A percentile compares a stretch with the other conserved stretches of the same genome.
These are phyloP conservation scores for Talaromyces verruculosus DNA, from an alignment of 2,329 filamentous ascomycete species.

Conservation along the genomic window DNA sequence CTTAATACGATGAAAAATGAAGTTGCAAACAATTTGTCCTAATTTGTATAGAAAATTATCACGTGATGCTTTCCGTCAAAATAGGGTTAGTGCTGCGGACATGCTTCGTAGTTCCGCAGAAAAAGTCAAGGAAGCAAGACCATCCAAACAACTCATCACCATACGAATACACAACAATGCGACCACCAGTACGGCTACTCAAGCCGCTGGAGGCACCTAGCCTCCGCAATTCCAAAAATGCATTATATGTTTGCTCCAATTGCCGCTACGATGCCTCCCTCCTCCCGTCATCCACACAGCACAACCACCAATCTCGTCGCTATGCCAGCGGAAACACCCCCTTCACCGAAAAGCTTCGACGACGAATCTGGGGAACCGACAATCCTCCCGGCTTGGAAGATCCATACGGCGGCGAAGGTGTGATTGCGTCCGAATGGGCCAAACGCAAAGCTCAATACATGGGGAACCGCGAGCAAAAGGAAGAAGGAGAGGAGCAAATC, in stretches of 20 bases:
- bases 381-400: conserved; percentile 51
- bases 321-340: conserved; percentile 35
- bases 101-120: conserved; percentile 10
- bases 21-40: neutral
- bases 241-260: conserved; percentile 42
- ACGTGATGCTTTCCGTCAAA: neutral
- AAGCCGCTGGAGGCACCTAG: conserved; percentile 36
- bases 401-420: conserved; percentile 47
- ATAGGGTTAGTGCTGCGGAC: conserved; percentile 8
- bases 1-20: neutral
- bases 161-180: conserved; percentile 34
- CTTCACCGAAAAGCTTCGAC: conserved; percentile 48
- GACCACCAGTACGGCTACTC: conserved; percentile 39
- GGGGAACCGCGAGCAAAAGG: conserved; percentile 15
- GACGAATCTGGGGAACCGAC: conserved; percentile 53
- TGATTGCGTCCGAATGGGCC: conserved; percentile 32
- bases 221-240: conserved; percentile 27
- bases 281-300: conserved; percentile 28
- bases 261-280: conserved; percentile 37
- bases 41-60: neutral
- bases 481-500: neutral
- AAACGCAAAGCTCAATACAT: conserved; percentile 27
- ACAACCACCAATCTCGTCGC: conserved; percentile 35
- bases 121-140: conserved; percentile 13
- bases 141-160: conserved; percentile 23